Conservation (phyloP, 306 rosid species). For the Acacia melanoxylon region DNA sequence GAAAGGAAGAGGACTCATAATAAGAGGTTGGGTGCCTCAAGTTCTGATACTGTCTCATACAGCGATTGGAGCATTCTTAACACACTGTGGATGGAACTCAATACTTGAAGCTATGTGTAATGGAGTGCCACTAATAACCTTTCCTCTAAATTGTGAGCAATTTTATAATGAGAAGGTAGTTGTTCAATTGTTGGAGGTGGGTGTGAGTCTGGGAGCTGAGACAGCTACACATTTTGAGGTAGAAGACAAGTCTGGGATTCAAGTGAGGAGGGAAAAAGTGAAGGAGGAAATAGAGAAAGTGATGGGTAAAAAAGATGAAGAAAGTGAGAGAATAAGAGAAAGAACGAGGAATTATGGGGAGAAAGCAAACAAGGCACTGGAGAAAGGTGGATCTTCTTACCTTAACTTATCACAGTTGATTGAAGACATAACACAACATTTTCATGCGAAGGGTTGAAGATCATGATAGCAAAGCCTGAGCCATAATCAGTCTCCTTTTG, state of each 20-base stretch:
- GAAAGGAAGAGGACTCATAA: conserved; percentile 46
- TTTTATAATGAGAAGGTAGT: conserved; percentile 43
- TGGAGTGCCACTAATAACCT: conserved; percentile 53
- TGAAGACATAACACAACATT: conserved; percentile 27
- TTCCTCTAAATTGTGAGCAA: conserved; percentile 54
- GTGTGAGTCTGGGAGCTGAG: background rate
- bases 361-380: conserved; percentile 41
- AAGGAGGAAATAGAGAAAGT: conserved; percentile 40
- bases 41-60: conserved; percentile 47
- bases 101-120: conserved; percentile 47
- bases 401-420: conserved; percentile 25
- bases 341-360: conserved; percentile 30
- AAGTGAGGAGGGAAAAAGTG: conserved; percentile 40
- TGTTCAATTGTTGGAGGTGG: background rate
- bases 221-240: conserved; percentile 9
- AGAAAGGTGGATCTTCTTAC: conserved; percentile 50
- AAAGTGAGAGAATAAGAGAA: conserved; percentile 36
- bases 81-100: conserved; percentile 72
- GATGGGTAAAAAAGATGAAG: conserved; percentile 36
- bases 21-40: conserved; percentile 64
- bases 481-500: no score
- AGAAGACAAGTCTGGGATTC: conserved; percentile 33
- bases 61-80: conserved; percentile 51
- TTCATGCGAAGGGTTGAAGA: background rate
- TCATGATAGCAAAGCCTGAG: background rate